Evolutionary conservation across 2,329 filamentous ascomycete species (phyloP), one percentile per base, ranked within the genome.

Genomic region (Teratosphaeria nubilosa): DNA sequence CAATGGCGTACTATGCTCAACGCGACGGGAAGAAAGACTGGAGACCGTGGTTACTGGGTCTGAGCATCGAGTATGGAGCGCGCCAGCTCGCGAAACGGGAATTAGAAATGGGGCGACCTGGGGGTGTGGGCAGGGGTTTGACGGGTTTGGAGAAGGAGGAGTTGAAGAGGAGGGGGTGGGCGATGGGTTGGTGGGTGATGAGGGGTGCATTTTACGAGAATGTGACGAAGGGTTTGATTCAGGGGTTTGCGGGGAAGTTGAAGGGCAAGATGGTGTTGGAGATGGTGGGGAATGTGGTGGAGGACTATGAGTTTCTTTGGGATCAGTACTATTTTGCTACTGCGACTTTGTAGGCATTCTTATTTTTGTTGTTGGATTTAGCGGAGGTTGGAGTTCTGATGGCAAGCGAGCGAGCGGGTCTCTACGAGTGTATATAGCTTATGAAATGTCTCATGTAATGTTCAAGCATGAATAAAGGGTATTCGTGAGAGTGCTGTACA

Each of bases 231-330:
- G 74, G 78, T 9, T 82, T 81, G 76, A 76, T 86, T 57, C 89
- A 88, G 74, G 82, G 84, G 4, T 74, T 92, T 14, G 86, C 92
- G 7, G 78, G 78, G 31, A 87, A 85, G 67, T 81, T 96, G 64
- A 86, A 79, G 69, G 78, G 84, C 64, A 87, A 86, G 69, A 85
- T 88, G 56, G 79, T 96, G 73, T 82, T 95, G 53, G 85, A 88
- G 64, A 83, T 99, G 70, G 79, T 96, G 25, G 88, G 86, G 9
- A 90, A 88, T 58, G 87, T 99, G 52, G 75, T 97, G 62, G 91
- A 96, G 71, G 94, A 99, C 72, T 99, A 99, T 71, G 90, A 96
- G 74, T 97, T 95, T 72, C 79, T 99, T 32, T 99, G 94, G 94
- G 91, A 96, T 75, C 91, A 95, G 67, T 97, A 96, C 74, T 95